Conservation (phyloP, 805 yeast species). For the Saturnispora gosingensis region DNA sequence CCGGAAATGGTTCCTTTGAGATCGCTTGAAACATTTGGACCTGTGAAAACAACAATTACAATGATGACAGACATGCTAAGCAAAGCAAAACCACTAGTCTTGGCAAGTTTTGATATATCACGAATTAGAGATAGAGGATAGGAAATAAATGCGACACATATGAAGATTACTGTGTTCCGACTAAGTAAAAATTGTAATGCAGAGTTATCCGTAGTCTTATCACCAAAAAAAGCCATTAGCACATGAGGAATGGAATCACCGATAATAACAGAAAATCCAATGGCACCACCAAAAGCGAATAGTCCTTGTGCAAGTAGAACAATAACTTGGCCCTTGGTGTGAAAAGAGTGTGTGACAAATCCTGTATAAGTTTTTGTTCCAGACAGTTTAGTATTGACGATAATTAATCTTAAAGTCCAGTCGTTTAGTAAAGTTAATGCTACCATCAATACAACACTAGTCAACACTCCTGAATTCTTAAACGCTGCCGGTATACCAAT, state of each 20-base stretch:
- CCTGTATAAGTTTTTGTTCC: slow-evolving; percentile 77
- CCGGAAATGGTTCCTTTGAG: slow-evolving; percentile 40
- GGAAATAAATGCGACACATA: slow-evolving; percentile 65
- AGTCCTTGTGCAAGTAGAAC: slow-evolving; percentile 72
- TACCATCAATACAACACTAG: slow-evolving; percentile 57
- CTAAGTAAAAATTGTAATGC: slow-evolving; percentile 48
- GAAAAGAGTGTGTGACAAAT: slow-evolving; percentile 73
- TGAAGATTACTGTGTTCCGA: slow-evolving; percentile 60
- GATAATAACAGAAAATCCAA: slow-evolving; percentile 88
- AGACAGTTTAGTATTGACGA: slow-evolving; percentile 69
- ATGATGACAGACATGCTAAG: slow-evolving; percentile 79
- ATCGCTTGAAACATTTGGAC: slow-evolving; percentile 47
- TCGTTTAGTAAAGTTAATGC: slow-evolving; percentile 65
- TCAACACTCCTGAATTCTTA: slow-evolving; percentile 65
- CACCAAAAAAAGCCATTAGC: slow-evolving; percentile 53
- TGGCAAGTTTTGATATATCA: slow-evolving; percentile 78
- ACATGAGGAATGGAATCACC: slow-evolving; percentile 96
- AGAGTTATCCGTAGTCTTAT: slow-evolving; percentile 26
- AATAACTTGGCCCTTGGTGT: slow-evolving; percentile 55
- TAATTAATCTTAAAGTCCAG: slow-evolving; percentile 77
- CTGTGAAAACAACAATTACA: slow-evolving; percentile 59
- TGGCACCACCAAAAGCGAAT: slow-evolving; percentile 90
- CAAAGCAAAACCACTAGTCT: slow-evolving; percentile 79
- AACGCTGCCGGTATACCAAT: slow-evolving; percentile 91
- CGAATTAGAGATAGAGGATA: slow-evolving; percentile 74